Conservation (phyloP, 1,139 yeast genomes). For the Wickerhamiella pararugosa region DNA sequence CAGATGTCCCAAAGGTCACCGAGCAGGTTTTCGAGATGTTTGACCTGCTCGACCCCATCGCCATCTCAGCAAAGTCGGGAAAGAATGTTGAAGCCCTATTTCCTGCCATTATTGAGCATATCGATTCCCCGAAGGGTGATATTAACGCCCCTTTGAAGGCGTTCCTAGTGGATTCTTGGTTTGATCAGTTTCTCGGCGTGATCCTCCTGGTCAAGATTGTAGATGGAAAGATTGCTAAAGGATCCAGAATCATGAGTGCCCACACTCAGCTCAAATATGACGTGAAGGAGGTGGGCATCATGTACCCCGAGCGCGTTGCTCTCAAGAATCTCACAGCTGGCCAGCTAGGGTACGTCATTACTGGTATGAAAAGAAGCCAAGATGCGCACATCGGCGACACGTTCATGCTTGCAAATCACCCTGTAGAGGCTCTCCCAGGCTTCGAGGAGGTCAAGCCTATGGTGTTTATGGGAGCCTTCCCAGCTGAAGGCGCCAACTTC, state of each 20-base stretch:
- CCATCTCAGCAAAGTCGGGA: conserved; percentile 90
- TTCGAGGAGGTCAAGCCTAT: conserved; percentile 95
- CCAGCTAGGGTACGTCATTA: conserved; percentile 85
- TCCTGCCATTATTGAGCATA: conserved; percentile 63
- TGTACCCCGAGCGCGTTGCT: conserved; percentile 73
- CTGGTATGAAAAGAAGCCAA: conserved; percentile 79
- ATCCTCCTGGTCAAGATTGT: conserved; percentile 71
- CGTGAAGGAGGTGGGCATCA: conserved; percentile 82
- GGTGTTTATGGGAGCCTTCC: conserved; percentile 98
- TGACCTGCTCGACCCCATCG: conserved; percentile 67
- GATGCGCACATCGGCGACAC: conserved; percentile 94
- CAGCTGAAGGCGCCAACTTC: conserved; percentile 88
- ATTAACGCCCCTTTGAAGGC: conserved; percentile 47
- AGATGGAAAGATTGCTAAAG: conserved; percentile 64
- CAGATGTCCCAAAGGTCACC: conserved; percentile 66
- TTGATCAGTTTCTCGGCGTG: conserved; percentile 88
- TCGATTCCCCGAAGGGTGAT: conserved; percentile 59
- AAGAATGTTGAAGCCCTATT: conserved; percentile 56
- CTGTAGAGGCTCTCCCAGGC: conserved; percentile 72
- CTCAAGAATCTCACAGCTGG: conserved; percentile 61
- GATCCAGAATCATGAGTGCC: conserved; percentile 62
- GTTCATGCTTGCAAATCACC: conserved; percentile 50
- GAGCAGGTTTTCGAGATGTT: conserved; percentile 76
- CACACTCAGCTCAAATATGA: conserved; percentile 68
- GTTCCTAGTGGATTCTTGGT: conserved; percentile 90